Evolutionary conservation across 1,284 basidiomycete species (phyloP), one percentile per base, ranked within the genome.

Genomic region (Trichosporon inkin): DNA sequence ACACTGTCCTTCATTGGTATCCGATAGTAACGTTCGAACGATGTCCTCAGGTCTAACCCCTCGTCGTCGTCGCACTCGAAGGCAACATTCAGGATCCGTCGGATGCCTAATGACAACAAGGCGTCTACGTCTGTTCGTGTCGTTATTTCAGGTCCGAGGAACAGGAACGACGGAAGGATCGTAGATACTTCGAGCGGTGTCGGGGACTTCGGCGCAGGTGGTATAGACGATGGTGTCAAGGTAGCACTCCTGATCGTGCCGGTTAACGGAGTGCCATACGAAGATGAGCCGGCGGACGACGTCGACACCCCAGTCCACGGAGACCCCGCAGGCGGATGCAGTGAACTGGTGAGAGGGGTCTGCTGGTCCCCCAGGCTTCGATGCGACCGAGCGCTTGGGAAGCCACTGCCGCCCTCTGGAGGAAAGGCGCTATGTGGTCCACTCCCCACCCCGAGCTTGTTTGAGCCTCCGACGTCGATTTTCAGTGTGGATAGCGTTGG

Each of bases 1-100:
- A 98, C 91, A 3, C 86, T 92, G 79, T 98, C 94, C 66, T 90
- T 82, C 89, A 98, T 92, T 2, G 92, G 89, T 37, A 98, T 88
- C 67, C 87, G 87, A 52, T 84, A 81, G 74, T 97, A 96, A 63
- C 84, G 84, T 65, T 90, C 88, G 72, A 97, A 95, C 22, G 81
- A 80, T 55, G 84, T 81, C 32, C 81, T 81, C 61, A 94, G 70
- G 19, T 80, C 78, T 61, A 93, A 78, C 0, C 86, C 89, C 58
- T 87, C 85, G 71, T 92, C 86, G 67, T 92, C 85, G 19, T 92
- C 86, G 73, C 92, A 94, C 76, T 98, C 95, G 28, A 84, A 82
- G 6, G 94, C 94, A 38, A 96, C 86, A 71, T 98, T 98, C 61
- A 98, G 78, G 61, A 98, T 91, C 49, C 91, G 82, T 71, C 85